phyloP scores from a whole-genome alignment of 2,329 filamentous ascomycete genomes.

The Blastomyces gilchristii region DNA sequence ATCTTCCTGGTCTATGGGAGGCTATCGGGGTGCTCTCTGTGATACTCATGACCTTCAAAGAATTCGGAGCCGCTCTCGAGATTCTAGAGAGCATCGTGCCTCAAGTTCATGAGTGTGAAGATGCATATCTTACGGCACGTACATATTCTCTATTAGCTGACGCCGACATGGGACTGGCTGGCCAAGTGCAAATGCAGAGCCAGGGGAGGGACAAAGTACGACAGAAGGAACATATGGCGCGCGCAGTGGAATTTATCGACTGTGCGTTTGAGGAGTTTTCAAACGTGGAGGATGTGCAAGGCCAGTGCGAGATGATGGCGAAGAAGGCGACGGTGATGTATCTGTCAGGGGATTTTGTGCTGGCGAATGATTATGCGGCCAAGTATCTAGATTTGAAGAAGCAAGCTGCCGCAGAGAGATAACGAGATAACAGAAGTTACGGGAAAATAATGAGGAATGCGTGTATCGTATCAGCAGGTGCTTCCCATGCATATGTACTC shows the following conservation, averaged over 20 bases:
- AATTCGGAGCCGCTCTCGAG: slow-evolving; percentile 56
- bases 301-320: slow-evolving; percentile 66
- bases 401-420: slow-evolving; percentile 6
- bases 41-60: slow-evolving; percentile 58
- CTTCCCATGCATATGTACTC: neutral
- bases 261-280: slow-evolving; percentile 55
- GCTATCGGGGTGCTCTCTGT: slow-evolving; percentile 56
- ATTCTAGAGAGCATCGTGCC: slow-evolving; percentile 63
- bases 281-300: slow-evolving; percentile 55
- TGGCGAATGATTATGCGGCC: slow-evolving; percentile 57
- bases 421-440: neutral
- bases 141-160: slow-evolving; percentile 65
- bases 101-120: slow-evolving; percentile 62
- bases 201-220: slow-evolving; percentile 27
- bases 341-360: slow-evolving; percentile 51
- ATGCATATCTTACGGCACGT: slow-evolving; percentile 50
- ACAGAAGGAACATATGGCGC: slow-evolving; percentile 48
- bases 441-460: neutral
- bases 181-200: slow-evolving; percentile 33
- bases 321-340: slow-evolving; percentile 73
- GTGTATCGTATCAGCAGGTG: neutral
- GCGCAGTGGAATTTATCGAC: slow-evolving; percentile 52
- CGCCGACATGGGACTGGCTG: slow-evolving; percentile 67
- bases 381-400: slow-evolving; percentile 50
- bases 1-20: slow-evolving; percentile 63